Evolutionary conservation across 495 filamentous ascomycete species (phyloP), one percentile per base, ranked within the genome.

Genomic region (Trichoderma orchidacearum): DNA sequence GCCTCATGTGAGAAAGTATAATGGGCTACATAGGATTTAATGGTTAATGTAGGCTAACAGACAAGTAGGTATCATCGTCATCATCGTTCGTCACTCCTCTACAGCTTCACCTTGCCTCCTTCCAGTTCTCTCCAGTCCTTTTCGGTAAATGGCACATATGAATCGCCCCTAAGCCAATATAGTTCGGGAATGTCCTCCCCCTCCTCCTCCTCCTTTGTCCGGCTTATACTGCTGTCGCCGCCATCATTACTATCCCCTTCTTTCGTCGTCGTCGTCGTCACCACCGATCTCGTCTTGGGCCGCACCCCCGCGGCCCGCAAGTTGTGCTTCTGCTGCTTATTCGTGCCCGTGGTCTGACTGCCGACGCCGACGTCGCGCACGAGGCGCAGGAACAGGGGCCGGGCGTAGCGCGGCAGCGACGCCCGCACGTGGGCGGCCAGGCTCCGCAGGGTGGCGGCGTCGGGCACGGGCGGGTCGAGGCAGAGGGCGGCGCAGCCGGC

Each of bases 401-500:
- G 76, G 0, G 89, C 88, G 60, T 85, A 95, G 9, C 77, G 76
- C 0, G 90, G 89, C 21, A 96, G 72, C 0, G 61, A 63, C 7
- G 65, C 72, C 54, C 70, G 66, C 0, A 74, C 74, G 60, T 90
- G 82, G 2, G 68, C 68, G 0, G 85, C 86, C 17, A 92, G 61
- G 15, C 70, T 74, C n/a, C 71, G 67, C 6, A 91, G 68, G 21
- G 67, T 70, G 55, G 31, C 6, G 1, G 32, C 51, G 48, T 57
- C 28, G 15, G 64, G 65, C 1, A 72, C 62, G 32, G 72, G 70
- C 28, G 72, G 68, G 21, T 78, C 67, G 45, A 86, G 70, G 2
- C 84, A 68, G 5, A 94, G 61, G 11, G 85, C 84, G 0, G 85
- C 90, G 62, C 91, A 95, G 2, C 91, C 91, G 0, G 89, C 90